These are phyloP conservation scores for Backusella morwellensis DNA, from an alignment of 192 early-diverging fungal species.

Conservation along the genomic window DNA sequence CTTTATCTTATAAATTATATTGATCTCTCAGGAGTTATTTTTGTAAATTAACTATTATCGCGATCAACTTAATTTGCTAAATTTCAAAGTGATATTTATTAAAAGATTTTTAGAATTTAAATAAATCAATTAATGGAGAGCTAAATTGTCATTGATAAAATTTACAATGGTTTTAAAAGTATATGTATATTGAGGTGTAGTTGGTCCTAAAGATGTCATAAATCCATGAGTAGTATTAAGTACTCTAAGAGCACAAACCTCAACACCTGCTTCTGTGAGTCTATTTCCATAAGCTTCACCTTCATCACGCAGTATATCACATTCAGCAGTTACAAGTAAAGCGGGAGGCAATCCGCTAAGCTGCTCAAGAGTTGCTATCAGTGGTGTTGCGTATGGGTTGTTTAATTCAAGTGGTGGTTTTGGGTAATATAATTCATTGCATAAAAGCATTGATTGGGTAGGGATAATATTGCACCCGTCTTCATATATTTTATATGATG, in stretches of 20 bases:
- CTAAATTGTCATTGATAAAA: neutral
- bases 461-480: neutral
- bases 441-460: no score
- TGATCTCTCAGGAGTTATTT: neutral
- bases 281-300: constrained; percentile 17
- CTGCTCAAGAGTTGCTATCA: constrained; percentile 6
- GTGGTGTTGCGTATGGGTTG: neutral
- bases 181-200: neutral
- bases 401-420: neutral
- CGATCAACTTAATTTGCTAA: neutral
- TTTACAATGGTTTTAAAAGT: neutral
- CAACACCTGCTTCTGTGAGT: constrained; percentile 16
- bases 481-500: neutral
- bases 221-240: constrained; percentile 17
- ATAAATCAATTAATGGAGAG: neutral
- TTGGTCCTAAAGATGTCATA: neutral
- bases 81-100: no score
- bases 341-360: constrained; percentile 14
- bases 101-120: no score
- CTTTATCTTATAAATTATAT: neutral
- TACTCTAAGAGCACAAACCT: constrained; percentile 17
- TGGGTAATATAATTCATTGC: neutral
- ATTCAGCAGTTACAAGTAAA: constrained; percentile 20
- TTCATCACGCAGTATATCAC: constrained; percentile 20
- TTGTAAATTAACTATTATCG: neutral